These are phyloP conservation scores for Talaromyces funiculosus DNA, from an alignment of 2,329 filamentous ascomycete species.

Conservation along the genomic window DNA sequence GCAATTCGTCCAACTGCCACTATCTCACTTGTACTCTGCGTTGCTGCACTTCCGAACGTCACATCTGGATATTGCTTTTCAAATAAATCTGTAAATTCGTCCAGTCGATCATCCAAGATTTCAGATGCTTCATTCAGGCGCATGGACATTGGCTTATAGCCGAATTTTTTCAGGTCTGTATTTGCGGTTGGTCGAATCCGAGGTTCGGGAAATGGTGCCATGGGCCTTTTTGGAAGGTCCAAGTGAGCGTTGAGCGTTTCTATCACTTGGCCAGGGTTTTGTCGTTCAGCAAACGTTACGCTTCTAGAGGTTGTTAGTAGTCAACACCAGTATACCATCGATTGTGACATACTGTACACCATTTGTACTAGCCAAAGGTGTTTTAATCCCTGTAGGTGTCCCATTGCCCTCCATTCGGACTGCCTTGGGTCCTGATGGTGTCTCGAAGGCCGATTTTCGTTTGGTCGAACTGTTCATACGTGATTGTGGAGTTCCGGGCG, in stretches of 20 bases:
- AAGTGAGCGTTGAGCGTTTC: constrained; percentile 80
- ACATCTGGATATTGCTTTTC: constrained; percentile 71
- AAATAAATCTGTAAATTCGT: constrained; percentile 73
- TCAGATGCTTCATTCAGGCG: constrained; percentile 88
- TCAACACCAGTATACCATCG: neutral
- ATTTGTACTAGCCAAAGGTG: constrained; percentile 32
- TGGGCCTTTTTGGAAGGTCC: constrained; percentile 59
- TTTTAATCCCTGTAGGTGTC: constrained; percentile 45
- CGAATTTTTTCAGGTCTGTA: constrained; percentile 84
- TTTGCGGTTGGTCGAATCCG: constrained; percentile 80
- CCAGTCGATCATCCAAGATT: constrained; percentile 90
- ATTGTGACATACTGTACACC: constrained; percentile 32
- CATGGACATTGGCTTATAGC: constrained; percentile 90
- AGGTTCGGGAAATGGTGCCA: constrained; percentile 65
- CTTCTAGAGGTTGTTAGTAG: constrained; percentile 34
- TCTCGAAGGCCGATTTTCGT: constrained; percentile 48
- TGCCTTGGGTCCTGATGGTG: constrained; percentile 39
- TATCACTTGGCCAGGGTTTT: constrained; percentile 72
- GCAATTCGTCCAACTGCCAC: constrained; percentile 88
- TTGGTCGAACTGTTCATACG: constrained; percentile 45
- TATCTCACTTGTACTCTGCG: constrained; percentile 77
- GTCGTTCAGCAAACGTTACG: constrained; percentile 68
- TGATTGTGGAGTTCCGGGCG: constrained; percentile 55
- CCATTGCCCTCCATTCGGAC: constrained; percentile 43
- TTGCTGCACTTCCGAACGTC: constrained; percentile 80